Evolutionary conservation across 2,329 filamentous ascomycete species (phyloP), one percentile per base, ranked within the genome.

Genomic region (Pseudogymnoascus sp.): DNA sequence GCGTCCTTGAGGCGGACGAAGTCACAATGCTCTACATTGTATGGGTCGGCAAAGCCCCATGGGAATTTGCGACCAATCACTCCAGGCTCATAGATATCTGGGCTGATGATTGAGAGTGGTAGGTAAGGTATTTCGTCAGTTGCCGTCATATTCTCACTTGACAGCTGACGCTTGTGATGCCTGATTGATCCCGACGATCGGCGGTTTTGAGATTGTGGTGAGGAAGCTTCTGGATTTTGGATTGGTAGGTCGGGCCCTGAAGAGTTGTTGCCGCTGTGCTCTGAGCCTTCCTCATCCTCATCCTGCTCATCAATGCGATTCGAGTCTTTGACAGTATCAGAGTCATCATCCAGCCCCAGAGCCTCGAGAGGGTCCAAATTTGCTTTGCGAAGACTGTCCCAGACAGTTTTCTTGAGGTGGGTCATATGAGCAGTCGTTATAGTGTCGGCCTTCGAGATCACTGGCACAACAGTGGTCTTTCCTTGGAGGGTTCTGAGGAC

Each of bases 31-130:
- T 90, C 85, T 31, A 87, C 82, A 71, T 97, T 88, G 79, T 95
- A 93, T 0, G 95, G 95, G 72, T 97, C 91, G 4, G 95, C 95
- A 70, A 97, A 96, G 6, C 95, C 95, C 95, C 95, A 99, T 0
- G 95, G 90, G 74, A 97, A 99, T 68, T 88, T 87, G 65, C 95
- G 89, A 53, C 95, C 95, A 65, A 96, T 78, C 15, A 90, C 80
- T 33, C 83, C 84, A 8, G 88, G 87, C 71, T 96, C 90, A 76
- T 97, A 96, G 44, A 90, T 84, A 74, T 99, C 95, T 0, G 95
- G 95, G 66, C 91, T 96, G 74, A 99, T 89, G 74, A 97, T 90
- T 42, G 92, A 96, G 72, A 97, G 86, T 0, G 95, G 95, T 26
- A 97, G 79, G 73, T 91, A 89, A 0, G 90, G 90, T 10, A 78